Evolutionary conservation across 2,329 filamentous ascomycete species (phyloP).

Genomic region (Cordyceps farinosa): DNA sequence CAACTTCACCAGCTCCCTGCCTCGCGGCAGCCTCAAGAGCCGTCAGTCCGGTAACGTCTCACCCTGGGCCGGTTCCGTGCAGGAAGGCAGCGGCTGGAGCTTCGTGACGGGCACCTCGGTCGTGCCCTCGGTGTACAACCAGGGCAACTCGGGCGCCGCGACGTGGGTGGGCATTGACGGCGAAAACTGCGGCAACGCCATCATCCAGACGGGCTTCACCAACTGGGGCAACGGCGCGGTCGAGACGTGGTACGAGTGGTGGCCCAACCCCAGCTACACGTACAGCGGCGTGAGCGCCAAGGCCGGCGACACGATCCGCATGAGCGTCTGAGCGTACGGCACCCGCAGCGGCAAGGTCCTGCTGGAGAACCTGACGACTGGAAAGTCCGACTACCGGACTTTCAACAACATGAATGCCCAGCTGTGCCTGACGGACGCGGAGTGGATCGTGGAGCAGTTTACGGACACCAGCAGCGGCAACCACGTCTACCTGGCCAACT

Average conservation of each 20-base stretch:
- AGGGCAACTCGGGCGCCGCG: conserved; percentile 19
- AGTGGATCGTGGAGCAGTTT: conserved; percentile 53
- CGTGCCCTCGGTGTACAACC: background rate
- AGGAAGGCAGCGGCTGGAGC: conserved; percentile 6
- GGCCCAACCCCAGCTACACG: conserved; percentile 35
- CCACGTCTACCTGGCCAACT: conserved; percentile 13
- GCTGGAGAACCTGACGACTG: conserved; percentile 45
- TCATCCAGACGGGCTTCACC: conserved; percentile 39
- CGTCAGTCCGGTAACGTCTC: background rate
- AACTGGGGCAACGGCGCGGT: conserved; percentile 33
- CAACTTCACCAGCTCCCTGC: conserved; percentile 3
- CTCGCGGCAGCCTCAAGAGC: background rate
- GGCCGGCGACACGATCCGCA: conserved; percentile 23
- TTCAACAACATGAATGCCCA: conserved; percentile 31
- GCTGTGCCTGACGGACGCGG: conserved; percentile 52
- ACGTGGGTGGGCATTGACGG: conserved; percentile 45
- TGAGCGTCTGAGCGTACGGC: conserved; percentile 24
- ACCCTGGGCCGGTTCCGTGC: background rate
- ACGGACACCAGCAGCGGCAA: conserved; percentile 22
- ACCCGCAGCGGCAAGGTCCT: conserved; percentile 22
- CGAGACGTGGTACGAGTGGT: conserved; percentile 42
- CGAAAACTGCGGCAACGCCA: conserved; percentile 31
- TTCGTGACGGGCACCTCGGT: conserved; percentile 5
- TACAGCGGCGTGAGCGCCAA: conserved; percentile 28
- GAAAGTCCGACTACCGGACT: conserved; percentile 46